phyloP scores from a whole-genome alignment of 768 basidiomycete genomes.

The Pisolithus marmoratus region DNA sequence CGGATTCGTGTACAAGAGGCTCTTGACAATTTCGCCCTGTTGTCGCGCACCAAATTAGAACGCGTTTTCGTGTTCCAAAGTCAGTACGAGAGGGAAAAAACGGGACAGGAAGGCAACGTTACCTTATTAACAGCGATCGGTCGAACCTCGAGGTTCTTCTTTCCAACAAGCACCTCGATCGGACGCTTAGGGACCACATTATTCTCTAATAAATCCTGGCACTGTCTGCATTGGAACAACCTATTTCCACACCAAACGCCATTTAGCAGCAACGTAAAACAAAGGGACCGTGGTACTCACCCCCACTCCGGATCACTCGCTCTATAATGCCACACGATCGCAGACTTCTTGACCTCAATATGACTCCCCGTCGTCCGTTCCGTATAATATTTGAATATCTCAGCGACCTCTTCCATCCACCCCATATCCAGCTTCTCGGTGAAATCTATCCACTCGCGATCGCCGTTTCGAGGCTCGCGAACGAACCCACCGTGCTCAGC shows the following conservation, averaged over 20 bases:
- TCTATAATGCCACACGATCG: constrained; percentile 98
- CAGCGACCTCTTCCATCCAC: constrained; percentile 94
- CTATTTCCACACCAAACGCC: constrained; percentile 27
- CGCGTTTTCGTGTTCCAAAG: not conserved
- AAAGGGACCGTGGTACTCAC: constrained; percentile 36
- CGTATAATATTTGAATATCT: constrained; percentile 95
- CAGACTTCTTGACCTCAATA: constrained; percentile 96
- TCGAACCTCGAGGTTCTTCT: constrained; percentile 97
- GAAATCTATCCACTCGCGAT: constrained; percentile 73
- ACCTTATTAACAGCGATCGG: constrained; percentile 94
- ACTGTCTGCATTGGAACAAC: constrained; percentile 92
- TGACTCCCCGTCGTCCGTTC: constrained; percentile 95
- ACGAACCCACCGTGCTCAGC: constrained; percentile 97
- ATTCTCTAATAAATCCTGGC: constrained; percentile 93
- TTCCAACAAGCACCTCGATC: constrained; percentile 95
- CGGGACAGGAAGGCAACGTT: not conserved
- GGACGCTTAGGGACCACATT: constrained; percentile 89
- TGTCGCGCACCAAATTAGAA: not conserved
- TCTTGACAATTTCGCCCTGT: constrained; percentile 92
- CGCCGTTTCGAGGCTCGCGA: constrained; percentile 52
- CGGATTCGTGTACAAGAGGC: constrained; percentile 87
- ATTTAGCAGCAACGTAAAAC: constrained; percentile 4
- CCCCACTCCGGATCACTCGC: constrained; percentile 94
- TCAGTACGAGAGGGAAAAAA: not conserved
- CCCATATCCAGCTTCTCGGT: constrained; percentile 93